Evolutionary conservation across 2,329 filamentous ascomycete species (phyloP), one percentile per base, ranked within the genome.

Genomic region (Fusarium graminum): DNA sequence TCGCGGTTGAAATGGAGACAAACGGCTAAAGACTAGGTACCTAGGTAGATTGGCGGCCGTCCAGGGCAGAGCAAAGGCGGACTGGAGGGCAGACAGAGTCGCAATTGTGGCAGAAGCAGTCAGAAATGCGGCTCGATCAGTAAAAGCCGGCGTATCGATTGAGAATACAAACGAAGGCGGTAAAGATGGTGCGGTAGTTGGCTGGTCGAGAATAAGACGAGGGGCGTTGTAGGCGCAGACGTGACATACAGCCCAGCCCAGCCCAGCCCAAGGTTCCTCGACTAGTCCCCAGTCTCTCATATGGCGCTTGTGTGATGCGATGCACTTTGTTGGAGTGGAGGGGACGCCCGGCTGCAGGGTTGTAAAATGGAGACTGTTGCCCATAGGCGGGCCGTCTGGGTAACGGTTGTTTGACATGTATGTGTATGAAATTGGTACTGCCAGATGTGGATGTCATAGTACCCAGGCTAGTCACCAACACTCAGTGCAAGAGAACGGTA

Each of bases 291-390:
- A 63, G 45, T 63, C 51, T 59, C 52, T 47, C 50, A 22, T 38
- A 60, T 60, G 54, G 65, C 69, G 69, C 69, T 70, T 72, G 69
- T 70, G 65, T 50, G 47, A 65, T 53, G 42, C 45, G 47, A 65
- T 53, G 42, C 45, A 44, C 52, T 62, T 62, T 56, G 57, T 32
- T 62, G 42, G 30, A 52, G 51, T 50, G 56, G 44, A 51, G 53
- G 49, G 52, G 39, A 49, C 40, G 36, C 45, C 55, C 46, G 19
- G 52, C 42, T 56, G 38, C 56, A 65, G 50, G 51, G 56, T 52
- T 50, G 16, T 13, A 34, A 19, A 19, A 45, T 36, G 49, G 42
- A 50, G 56, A 40, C 34, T 28, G 36, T 29, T n/a, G 40, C 34
- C 19, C 38, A 30, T 57, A 42, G 52, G 36, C 59, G 55, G 46